These are phyloP conservation scores for Artemisia argyi DNA, from an alignment of 129 eudicot species.

Conservation along the genomic window DNA sequence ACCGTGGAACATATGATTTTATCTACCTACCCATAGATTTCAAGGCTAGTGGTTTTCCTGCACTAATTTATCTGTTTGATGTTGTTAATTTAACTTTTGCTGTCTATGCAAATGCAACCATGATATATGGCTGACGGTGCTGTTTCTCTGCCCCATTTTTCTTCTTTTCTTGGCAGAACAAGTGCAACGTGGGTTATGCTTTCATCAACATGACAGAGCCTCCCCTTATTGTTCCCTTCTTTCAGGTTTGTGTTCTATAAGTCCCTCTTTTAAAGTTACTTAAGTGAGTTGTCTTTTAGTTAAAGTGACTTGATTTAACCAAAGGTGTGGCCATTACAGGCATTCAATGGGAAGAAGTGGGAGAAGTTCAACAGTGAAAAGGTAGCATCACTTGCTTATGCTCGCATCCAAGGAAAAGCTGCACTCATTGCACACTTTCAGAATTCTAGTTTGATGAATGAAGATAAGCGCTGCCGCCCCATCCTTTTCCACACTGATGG, in stretches of 20 bases:
- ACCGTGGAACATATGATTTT: conserved; percentile 90
- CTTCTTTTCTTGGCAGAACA: conserved; percentile 65
- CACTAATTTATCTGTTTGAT: not conserved
- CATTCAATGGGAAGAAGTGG: conserved; percentile 97
- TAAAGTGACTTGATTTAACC: not conserved
- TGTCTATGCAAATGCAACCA: conserved; percentile 9
- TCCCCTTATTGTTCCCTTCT: conserved; percentile 72
- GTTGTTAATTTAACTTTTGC: not conserved
- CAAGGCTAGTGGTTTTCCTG: conserved; percentile 62
- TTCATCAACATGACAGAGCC: conserved; percentile 97
- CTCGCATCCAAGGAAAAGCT: conserved; percentile 95
- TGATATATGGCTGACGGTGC: conserved; percentile 14
- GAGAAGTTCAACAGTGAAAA: conserved; percentile 98
- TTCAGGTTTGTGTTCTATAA: conserved; percentile 49
- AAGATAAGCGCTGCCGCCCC: conserved; percentile 96
- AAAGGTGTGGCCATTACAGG: conserved; percentile 36
- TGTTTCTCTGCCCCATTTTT: not conserved
- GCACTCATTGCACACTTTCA: conserved; percentile 97
- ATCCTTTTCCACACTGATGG: conserved; percentile 96
- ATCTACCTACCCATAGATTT: conserved; percentile 96
- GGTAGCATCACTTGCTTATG: conserved; percentile 94
- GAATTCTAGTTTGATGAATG: conserved; percentile 99
- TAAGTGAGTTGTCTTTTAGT: not conserved
- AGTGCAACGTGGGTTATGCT: conserved; percentile 98
- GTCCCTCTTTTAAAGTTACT: not conserved